Evolutionary conservation across 2,329 filamentous ascomycete genomes (phyloP).

Genomic region (Aspergillus amoenus): DNA sequence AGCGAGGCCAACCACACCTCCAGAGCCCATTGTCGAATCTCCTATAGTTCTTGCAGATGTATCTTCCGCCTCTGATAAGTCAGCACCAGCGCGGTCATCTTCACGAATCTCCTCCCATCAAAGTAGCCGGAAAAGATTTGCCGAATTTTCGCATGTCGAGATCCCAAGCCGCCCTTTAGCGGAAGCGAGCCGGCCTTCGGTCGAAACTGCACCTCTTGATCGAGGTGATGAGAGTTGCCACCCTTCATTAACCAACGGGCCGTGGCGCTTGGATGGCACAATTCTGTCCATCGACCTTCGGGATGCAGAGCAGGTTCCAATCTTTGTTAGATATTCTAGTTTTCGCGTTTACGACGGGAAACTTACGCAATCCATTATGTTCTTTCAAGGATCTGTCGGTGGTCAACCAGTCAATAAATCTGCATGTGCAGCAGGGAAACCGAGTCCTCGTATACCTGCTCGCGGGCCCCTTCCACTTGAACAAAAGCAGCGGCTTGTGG

Average conservation of each 20-base stretch:
- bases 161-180: background rate
- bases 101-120: background rate
- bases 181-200: background rate
- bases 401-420: background rate
- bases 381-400: background rate
- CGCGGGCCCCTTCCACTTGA: background rate
- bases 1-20: background rate
- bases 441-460: background rate
- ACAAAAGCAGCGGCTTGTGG: background rate
- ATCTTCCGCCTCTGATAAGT: background rate
- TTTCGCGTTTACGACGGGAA: background rate
- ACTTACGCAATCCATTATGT: background rate
- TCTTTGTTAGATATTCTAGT: background rate
- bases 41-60: background rate
- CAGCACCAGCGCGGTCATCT: background rate
- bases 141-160: background rate
- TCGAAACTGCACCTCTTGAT: background rate
- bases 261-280: background rate
- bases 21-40: background rate
- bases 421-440: background rate
- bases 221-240: background rate
- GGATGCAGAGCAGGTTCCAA: background rate
- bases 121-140: background rate
- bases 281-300: background rate
- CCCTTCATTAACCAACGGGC: background rate